These are phyloP conservation scores for Echinochloa phyllopogon DNA, from an alignment of 176 grass and related monocot genomes.

Conservation along the genomic window DNA sequence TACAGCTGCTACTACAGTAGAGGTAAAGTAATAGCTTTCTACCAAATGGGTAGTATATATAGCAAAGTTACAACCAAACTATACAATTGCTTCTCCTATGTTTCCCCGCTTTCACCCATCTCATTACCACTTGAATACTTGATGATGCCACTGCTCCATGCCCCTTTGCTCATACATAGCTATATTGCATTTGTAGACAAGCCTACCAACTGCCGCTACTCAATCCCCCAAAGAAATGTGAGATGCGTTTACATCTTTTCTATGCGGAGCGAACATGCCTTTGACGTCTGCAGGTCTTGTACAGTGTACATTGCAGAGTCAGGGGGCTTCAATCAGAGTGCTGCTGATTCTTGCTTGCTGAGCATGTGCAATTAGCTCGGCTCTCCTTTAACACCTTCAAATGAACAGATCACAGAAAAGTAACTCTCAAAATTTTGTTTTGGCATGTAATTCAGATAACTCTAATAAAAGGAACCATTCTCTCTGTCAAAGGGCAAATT, in stretches of 20 bases:
- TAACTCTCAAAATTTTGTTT: not conserved
- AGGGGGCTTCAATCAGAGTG: conserved; percentile 35
- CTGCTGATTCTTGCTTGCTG: conserved; percentile 72
- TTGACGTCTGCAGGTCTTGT: not conserved
- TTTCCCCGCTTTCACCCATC: not conserved
- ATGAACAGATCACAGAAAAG: not conserved
- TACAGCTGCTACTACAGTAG: conserved; percentile 11
- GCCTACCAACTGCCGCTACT: not conserved
- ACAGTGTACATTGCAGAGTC: not conserved
- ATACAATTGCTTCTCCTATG: conserved; percentile 20
- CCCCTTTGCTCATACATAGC: not conserved
- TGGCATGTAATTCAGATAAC: conserved; percentile 19
- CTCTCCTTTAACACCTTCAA: conserved; percentile 73
- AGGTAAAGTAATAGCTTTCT: not conserved
- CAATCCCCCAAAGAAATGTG: not conserved
- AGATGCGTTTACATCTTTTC: not conserved
- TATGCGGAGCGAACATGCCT: not conserved
- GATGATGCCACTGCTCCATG: not conserved
- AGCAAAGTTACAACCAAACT: conserved; percentile 5
- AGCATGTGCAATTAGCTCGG: conserved; percentile 76
- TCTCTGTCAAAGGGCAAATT: conserved; percentile 31
- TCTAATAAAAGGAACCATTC: not conserved
- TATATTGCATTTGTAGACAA: not conserved
- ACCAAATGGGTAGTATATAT: conserved; percentile 23
- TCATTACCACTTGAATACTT: conserved; percentile 1